Evolutionary conservation across 768 basidiomycete species (phyloP), one percentile per base, ranked within the genome.

Genomic region (Sporobolomyces roseus): DNA sequence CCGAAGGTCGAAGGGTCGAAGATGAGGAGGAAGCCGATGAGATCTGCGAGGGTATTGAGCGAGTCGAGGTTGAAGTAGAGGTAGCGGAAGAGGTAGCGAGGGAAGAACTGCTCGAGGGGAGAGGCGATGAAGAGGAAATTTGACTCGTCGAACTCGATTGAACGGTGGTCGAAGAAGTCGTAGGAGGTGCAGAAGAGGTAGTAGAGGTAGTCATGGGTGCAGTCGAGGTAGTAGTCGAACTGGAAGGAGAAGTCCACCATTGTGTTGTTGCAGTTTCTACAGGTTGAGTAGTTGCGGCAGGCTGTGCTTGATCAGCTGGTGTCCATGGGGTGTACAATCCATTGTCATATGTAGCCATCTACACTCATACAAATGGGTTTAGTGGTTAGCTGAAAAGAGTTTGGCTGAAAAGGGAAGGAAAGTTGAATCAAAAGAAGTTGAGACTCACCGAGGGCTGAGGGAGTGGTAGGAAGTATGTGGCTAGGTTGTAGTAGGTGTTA

Each of bases 301-400:
- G 48, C 19, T 6, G 52, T 2, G 41, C 51, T 29, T 27, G n/a
- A 12, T 23, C 66, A 5, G 67, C 67, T 10, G 61, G 61, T 12
- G 67, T 63, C 50, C 61, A 64, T 2, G 66, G 66, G 0, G 70
- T 71, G 49, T 67, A 71, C 46, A 64, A 65, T 1, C 70, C 70
- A 41, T 64, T 58, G 49, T 71, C 58, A 52, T 71, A 71, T 13
- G 48, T 49, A 12, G 58, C 56, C 64, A 65, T 65, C 51, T 52
- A 21, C 10, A 4, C 35, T 6, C 35, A 13, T 21, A 27, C n/a
- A 35, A 25, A 33, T 54, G 30, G 10, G 36, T 10, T 6, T 7
- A 12, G 35, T 14, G 36, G 14, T 38, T 16, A 56, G 54, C 35
- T 33, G 7, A 36, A 10, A n/a, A 36, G 41, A 35, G 38, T 41